phyloP scores from a whole-genome alignment of 176 grass and related monocot genomes.

The Urochloa ruziziensis region DNA sequence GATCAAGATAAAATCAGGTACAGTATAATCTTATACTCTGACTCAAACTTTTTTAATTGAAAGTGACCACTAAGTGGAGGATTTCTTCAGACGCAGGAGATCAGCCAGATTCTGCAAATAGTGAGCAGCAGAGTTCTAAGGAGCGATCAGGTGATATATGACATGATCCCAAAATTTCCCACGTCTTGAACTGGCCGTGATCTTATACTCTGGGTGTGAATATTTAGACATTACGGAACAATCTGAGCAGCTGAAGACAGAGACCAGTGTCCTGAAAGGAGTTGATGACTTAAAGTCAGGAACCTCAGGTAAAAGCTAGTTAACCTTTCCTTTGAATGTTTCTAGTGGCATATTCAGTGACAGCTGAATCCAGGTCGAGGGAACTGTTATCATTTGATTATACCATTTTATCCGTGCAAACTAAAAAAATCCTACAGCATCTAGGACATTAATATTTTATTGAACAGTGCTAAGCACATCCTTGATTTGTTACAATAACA shows the following conservation, averaged over 20 bases:
- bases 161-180: conserved; percentile 2
- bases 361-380: background rate
- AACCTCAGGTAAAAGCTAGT: conserved; percentile 31
- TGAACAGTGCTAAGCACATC: background rate
- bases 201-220: conserved; percentile 23
- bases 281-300: conserved; percentile 34
- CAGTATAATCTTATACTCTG: background rate
- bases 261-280: conserved; percentile 11
- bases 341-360: background rate
- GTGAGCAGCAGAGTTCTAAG: conserved; percentile 23
- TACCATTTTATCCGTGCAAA: background rate
- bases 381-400: background rate
- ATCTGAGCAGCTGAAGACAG: conserved; percentile 24
- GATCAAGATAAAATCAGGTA: conserved; percentile 35
- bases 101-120: conserved; percentile 24
- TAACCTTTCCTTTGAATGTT: conserved; percentile 3
- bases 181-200: background rate
- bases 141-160: conserved; percentile 39
- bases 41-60: conserved; percentile 1
- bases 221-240: conserved; percentile 29
- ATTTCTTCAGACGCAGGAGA: conserved; percentile 14
- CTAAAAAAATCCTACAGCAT: background rate
- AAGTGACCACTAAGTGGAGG: background rate
- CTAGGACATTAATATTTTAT: background rate
- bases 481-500: background rate